Evolutionary conservation across 164 flowering plant species (phyloP).

Genomic region (Liriodendron chinense): DNA sequence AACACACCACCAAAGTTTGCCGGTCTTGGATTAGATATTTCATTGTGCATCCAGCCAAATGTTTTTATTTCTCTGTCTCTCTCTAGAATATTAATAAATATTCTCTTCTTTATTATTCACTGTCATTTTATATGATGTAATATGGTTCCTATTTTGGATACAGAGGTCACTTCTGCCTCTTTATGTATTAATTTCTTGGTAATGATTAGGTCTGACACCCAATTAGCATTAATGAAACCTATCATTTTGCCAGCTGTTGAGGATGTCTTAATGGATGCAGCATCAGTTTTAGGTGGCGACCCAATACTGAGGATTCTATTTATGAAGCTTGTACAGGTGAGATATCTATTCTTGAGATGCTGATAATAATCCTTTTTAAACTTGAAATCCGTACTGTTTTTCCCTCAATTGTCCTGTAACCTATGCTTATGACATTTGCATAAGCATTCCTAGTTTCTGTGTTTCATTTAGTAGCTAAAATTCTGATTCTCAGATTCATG

Average conservation of each 20-base stretch:
- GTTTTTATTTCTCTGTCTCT: not conserved
- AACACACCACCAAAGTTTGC: not conserved
- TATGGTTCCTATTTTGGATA: not conserved
- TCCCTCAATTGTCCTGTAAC: too few species aligned
- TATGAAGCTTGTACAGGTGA: constrained; percentile 83
- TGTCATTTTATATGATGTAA: not conserved
- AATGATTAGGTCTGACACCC: not conserved
- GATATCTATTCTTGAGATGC: constrained; percentile 11
- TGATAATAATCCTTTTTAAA: not conserved
- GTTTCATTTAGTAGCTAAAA: not conserved
- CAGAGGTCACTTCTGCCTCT: not conserved
- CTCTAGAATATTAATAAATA: not conserved
- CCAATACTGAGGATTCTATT: constrained; percentile 74
- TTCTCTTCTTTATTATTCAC: not conserved
- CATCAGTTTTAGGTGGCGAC: constrained; percentile 92
- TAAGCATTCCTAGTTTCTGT: not conserved
- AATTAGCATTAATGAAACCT: constrained; percentile 10
- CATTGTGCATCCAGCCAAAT: not conserved
- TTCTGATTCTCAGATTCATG: not conserved
- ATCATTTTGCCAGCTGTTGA: constrained; percentile 71
- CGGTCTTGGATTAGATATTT: not conserved
- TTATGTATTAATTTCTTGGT: not conserved
- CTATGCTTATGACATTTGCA: too few species aligned
- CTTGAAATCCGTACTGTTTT: not conserved
- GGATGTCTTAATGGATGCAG: constrained; percentile 88